Base-by-base conservation (phyloP, 805 yeast genomes). In the Pichia paraexigua region DNA sequence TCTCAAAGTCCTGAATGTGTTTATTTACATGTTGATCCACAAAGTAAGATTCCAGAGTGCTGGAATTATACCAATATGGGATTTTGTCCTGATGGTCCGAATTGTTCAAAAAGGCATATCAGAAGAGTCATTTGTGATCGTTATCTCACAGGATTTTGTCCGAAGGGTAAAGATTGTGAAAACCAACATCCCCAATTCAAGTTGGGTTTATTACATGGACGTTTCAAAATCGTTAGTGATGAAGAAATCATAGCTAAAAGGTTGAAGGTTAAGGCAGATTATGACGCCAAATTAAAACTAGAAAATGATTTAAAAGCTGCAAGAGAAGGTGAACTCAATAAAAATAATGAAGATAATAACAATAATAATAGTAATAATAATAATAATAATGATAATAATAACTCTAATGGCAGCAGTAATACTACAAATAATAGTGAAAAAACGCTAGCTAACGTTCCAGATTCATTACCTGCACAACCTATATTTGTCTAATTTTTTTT, bases 1-100 rank as follows among this genome's bases (percentile, higher is more conserved):
- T 85, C 95, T 7, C 97, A 90, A 66, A 79, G 90, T 0, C 94
- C 96, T 1, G 99, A 94, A 63, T 94, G 99, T 65, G 82, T 89
- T 50, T 94, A 89, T 66, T 73, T 87, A 49, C 99, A 94, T 65
- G 83, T 91, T 28, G 97, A 91, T 63, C 96, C 97, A 6, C 83
- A 79, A 61, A 79, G 85, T 59, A 87, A 86, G 67, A 82, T 91
- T n/a, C 95, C 96, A 0, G 87, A 84, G 53, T 94, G 99, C 63
- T 77, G 76, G 48, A 83, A 85, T 60, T 94, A 91, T 65, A 55
- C 60, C n/a, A 83, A 84, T 47, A 73, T 78, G 59, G 99, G 99
- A 0, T 94, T 89, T 64, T 94, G 99, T 70, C 86, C 88, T 12
- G 86, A 83, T 58, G 99, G 99, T 0, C 95, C 97, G 11, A 74